These are phyloP conservation scores for Epichloe typhina DNA, from an alignment of 2,329 filamentous ascomycete genomes.

Conservation along the genomic window DNA sequence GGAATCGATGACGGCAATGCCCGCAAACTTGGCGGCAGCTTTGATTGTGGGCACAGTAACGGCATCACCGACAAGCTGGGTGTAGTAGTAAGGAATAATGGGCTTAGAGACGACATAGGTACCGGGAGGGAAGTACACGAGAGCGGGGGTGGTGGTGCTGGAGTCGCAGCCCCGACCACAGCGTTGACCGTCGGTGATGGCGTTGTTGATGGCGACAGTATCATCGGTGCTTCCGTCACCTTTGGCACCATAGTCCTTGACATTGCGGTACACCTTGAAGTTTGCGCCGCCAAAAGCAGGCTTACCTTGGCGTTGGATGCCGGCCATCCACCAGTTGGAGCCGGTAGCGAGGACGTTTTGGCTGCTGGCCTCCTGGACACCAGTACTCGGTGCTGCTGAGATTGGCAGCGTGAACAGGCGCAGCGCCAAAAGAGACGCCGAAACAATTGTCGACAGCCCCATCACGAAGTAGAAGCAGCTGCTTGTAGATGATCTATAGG, in stretches of 20 bases:
- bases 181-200: slow-evolving; percentile 63
- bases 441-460: slow-evolving; percentile 30
- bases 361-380: slow-evolving; percentile 6
- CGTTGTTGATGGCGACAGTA: slow-evolving; percentile 75
- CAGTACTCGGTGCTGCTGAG: slow-evolving; percentile 18
- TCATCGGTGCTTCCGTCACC: slow-evolving; percentile 65
- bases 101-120: slow-evolving; percentile 72
- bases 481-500: not conserved
- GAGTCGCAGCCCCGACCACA: slow-evolving; percentile 77
- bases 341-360: slow-evolving; percentile 12
- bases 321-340: slow-evolving; percentile 57
- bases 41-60: slow-evolving; percentile 61
- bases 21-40: slow-evolving; percentile 56
- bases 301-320: slow-evolving; percentile 54
- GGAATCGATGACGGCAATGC: slow-evolving; percentile 80
- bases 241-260: slow-evolving; percentile 60
- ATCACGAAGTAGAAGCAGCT: slow-evolving; percentile 27
- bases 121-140: slow-evolving; percentile 86
- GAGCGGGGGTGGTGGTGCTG: slow-evolving; percentile 65
- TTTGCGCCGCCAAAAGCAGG: slow-evolving; percentile 41
- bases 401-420: slow-evolving; percentile 25
- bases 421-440: slow-evolving; percentile 29
- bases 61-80: slow-evolving; percentile 79
- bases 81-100: slow-evolving; percentile 82
- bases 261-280: slow-evolving; percentile 68